Evolutionary conservation across 306 rosid genomes (phyloP).

Genomic region (Rosa lucieae): DNA sequence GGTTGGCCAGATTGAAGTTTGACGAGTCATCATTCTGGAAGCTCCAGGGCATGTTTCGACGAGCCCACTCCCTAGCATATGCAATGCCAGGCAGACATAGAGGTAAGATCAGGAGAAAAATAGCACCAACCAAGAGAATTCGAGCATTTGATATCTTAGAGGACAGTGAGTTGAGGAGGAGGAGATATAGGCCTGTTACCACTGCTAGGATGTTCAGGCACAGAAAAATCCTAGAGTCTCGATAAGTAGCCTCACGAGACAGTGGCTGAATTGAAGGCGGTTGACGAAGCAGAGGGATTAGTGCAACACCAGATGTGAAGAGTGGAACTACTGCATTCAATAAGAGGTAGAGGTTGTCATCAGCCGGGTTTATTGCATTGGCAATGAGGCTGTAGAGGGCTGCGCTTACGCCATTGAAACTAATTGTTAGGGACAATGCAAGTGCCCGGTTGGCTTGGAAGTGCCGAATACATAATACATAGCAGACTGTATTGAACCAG

Average conservation of each 20-base stretch:
- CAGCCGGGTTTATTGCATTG: slow-evolving; percentile 54
- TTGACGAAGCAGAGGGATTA: slow-evolving; percentile 52
- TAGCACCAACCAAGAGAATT: slow-evolving; percentile 51
- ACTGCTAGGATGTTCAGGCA: slow-evolving; percentile 60
- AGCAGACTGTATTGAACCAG: slow-evolving; percentile 92
- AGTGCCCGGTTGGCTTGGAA: slow-evolving; percentile 58
- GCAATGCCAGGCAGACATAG: slow-evolving; percentile 47
- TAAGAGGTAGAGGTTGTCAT: slow-evolving; percentile 48
- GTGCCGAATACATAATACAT: slow-evolving; percentile 58
- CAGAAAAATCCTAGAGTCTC: slow-evolving; percentile 45
- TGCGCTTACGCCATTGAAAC: slow-evolving; percentile 79
- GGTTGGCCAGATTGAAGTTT: slow-evolving; percentile 21
- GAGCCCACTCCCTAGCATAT: slow-evolving; percentile 34
- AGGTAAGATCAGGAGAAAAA: slow-evolving; percentile 47
- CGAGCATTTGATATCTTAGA: slow-evolving; percentile 32
- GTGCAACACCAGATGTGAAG: slow-evolving; percentile 39
- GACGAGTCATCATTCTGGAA: slow-evolving; percentile 24
- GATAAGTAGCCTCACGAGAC: slow-evolving; percentile 15
- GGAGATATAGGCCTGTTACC: slow-evolving; percentile 69
- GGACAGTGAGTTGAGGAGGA: slow-evolving; percentile 47
- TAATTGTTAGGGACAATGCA: slow-evolving; percentile 63
- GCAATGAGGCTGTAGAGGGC: slow-evolving; percentile 71
- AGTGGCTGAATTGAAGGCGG: slow-evolving; percentile 34
- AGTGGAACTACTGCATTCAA: slow-evolving; percentile 75
- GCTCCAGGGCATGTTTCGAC: slow-evolving; percentile 9